Conservation (phyloP, 176 grass and related monocot species). For the Raddia distichophylla region DNA sequence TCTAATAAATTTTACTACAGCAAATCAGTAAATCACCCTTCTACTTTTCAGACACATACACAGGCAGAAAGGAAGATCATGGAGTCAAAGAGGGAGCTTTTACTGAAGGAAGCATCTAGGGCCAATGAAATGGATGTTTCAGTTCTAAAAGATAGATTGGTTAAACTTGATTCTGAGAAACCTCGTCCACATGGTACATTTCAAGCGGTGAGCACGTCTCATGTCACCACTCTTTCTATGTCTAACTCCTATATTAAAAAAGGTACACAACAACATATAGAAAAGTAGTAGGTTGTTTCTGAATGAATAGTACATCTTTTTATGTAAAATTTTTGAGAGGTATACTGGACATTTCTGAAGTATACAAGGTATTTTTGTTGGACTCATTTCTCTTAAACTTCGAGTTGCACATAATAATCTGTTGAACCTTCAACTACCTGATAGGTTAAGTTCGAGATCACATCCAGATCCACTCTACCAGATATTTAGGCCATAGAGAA, state of each 20-base stretch:
- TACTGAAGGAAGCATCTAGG: conserved; percentile 61
- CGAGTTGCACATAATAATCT: not conserved
- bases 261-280: not conserved
- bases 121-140: conserved; percentile 50
- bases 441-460: not conserved
- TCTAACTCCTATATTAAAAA: conserved; percentile 18
- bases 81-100: conserved; percentile 80
- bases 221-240: not conserved
- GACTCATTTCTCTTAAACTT: conserved; percentile 11
- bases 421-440: not conserved
- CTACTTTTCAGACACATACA: conserved; percentile 77
- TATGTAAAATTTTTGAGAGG: not conserved
- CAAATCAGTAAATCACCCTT: conserved; percentile 1
- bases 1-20: conserved; percentile 6
- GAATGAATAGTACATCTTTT: not conserved
- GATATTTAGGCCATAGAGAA: conserved; percentile 5
- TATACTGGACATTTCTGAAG: not conserved
- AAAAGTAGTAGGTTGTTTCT: conserved; percentile 16
- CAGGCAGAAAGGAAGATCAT: conserved; percentile 96
- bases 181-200: conserved; percentile 72
- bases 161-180: conserved; percentile 70
- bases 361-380: not conserved
- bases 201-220: conserved; percentile 70
- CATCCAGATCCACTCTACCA: not conserved
- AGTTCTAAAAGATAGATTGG: conserved; percentile 62